Conservation (phyloP, 2,329 filamentous ascomycete species). For the Elsinoe fawcettii region DNA sequence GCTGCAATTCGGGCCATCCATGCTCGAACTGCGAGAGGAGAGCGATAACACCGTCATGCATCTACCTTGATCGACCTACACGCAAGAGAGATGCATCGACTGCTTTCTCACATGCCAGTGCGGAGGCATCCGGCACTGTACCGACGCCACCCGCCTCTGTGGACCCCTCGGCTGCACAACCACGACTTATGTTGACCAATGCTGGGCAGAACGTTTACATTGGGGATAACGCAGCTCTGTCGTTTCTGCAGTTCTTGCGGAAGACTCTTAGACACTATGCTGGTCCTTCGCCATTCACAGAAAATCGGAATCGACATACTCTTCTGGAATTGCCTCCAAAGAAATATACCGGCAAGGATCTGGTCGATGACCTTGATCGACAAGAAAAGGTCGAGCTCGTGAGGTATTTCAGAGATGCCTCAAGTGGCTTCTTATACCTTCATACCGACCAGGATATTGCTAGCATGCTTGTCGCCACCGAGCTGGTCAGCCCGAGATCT, state of each 20-base stretch:
- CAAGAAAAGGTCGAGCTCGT: slow-evolving; percentile 27
- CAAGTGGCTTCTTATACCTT: slow-evolving; percentile 36
- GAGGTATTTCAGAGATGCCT: slow-evolving; percentile 31
- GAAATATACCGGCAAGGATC: neutral
- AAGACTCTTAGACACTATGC: slow-evolving; percentile 43
- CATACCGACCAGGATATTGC: slow-evolving; percentile 26
- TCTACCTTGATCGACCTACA: neutral
- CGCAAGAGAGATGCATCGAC: neutral
- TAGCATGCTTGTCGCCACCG: neutral
- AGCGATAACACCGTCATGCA: neutral
- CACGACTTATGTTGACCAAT: slow-evolving; percentile 44
- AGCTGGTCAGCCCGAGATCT: neutral
- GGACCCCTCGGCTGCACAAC: neutral
- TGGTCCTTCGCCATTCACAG: slow-evolving; percentile 48
- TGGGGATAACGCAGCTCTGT: slow-evolving; percentile 44
- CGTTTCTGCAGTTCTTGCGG: slow-evolving; percentile 49
- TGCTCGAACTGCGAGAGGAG: neutral
- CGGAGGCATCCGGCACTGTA: neutral
- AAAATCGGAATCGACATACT: slow-evolving; percentile 43
- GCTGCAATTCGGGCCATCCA: neutral
- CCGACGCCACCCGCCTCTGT: neutral
- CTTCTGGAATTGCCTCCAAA: slow-evolving; percentile 41
- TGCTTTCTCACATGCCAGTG: neutral
- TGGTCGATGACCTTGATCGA: slow-evolving; percentile 25
- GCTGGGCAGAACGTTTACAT: slow-evolving; percentile 47